Evolutionary conservation across 208 protist species (phyloP), one percentile per base, ranked within the genome.

Genomic region (Wallacemonas sp.): DNA sequence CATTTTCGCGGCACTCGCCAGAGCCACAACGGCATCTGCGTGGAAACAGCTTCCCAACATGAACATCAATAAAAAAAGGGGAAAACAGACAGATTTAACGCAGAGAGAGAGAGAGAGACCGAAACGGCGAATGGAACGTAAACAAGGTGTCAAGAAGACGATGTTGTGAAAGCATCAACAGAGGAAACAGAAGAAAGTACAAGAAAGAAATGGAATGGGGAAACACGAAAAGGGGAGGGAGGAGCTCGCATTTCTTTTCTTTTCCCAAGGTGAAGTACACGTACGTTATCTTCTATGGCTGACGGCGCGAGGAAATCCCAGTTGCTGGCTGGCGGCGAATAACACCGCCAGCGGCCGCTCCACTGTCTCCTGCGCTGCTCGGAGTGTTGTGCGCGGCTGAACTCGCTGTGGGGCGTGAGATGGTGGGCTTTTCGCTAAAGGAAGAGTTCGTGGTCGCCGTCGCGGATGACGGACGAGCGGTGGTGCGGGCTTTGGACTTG

Each of bases 301-400:
- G 49, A 39, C 85, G 63, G 3, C 77, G 58, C 12, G 85, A 91
- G 1, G 85, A 60, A 63, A 86, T 86, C 14, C 62, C 79, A 0
- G 77, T 56, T 22, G 82, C 79, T 47, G 75, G 66, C 41, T 86
- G 77, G 1, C 85, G 79, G 8, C 70, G 64, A 14, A 75, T 42
- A 19, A 71, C 30, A 24, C 55, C 64, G 21, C 44, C 64, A 19
- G 36, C 58, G 34, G 51, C 38, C 22, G 15, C 54, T 24, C 66
- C 68, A 17, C 15, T 47, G 21, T 12, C 36, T 30, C 68, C 66
- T 31, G 66, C 69, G 38, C 53, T 62, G n/a, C 34, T 66, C 22
- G 62, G 47, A 3, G 64, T 68, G 47, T 21, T 62, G 12, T 46
- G 62, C 19, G 51, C 51, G 3, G 51, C 51, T 11, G 51, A 58